Evolutionary conservation across 2,329 filamentous ascomycete species (phyloP).

Genomic region (Alternaria arborescens): DNA sequence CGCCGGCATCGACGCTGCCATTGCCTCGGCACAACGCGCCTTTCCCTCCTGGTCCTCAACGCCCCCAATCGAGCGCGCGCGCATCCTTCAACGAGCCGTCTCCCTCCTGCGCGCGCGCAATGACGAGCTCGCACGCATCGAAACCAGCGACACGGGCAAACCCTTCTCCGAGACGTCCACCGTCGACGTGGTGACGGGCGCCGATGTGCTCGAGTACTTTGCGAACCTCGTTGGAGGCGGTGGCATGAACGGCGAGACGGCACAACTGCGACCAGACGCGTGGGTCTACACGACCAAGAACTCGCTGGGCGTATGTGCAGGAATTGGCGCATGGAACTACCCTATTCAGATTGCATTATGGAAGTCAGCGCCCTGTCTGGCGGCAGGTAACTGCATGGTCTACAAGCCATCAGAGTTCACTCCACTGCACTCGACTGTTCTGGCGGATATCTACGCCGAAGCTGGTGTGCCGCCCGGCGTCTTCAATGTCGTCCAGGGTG

Average conservation of each 20-base stretch:
- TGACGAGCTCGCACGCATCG: constrained; percentile 78
- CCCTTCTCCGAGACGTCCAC: constrained; percentile 83
- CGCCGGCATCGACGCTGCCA: constrained; percentile 73
- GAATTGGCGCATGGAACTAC: constrained; percentile 92
- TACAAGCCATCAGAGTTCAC: constrained; percentile 92
- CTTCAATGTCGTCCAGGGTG: constrained; percentile 87
- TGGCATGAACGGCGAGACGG: constrained; percentile 81
- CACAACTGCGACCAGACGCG: constrained; percentile 75
- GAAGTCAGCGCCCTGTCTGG: constrained; percentile 87
- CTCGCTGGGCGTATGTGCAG: constrained; percentile 82
- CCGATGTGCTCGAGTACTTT: constrained; percentile 87
- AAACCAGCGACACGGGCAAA: constrained; percentile 88
- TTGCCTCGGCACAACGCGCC: constrained; percentile 73
- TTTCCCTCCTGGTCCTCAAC: constrained; percentile 81
- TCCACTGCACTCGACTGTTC: constrained; percentile 78
- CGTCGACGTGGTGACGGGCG: constrained; percentile 83
- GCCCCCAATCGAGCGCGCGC: constrained; percentile 75
- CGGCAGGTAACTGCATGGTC: constrained; percentile 88
- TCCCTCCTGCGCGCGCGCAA: constrained; percentile 77
- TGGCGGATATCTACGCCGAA: constrained; percentile 79
- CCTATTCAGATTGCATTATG: constrained; percentile 89
- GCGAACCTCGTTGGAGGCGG: constrained; percentile 80
- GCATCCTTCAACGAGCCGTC: constrained; percentile 80
- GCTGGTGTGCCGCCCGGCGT: constrained; percentile 83
- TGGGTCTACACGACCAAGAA: constrained; percentile 87